Percentiles rank a stretch among this genome's conserved stretches.
phyloP scores from a whole-genome alignment of 1,284 basidiomycete genomes.

The Porphyrellus sp. region DNA sequence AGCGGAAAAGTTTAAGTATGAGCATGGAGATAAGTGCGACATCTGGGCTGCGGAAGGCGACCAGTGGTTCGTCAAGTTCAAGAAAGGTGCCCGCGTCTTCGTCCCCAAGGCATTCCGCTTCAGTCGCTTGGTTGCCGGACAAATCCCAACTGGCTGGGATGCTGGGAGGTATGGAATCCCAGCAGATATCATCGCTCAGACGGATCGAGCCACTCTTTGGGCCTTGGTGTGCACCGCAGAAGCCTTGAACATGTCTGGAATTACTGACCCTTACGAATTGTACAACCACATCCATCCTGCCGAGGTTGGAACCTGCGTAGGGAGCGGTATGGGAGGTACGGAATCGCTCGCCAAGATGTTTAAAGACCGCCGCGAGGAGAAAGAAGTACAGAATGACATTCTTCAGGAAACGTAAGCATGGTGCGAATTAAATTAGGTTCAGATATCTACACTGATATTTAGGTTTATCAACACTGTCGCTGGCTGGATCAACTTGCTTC shows the following conservation, averaged over 20 bases:
- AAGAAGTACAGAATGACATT: slow-evolving; percentile 97
- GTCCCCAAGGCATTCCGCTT: slow-evolving; percentile 96
- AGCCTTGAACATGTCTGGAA: slow-evolving; percentile 94
- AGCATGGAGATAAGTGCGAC: slow-evolving; percentile 96
- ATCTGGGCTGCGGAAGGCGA: slow-evolving; percentile 88
- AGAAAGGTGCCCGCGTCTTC: slow-evolving; percentile 93
- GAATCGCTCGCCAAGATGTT: slow-evolving; percentile 93
- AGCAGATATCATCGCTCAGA: slow-evolving; percentile 94
- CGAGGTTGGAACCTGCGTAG: slow-evolving; percentile 88
- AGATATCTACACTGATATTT: slow-evolving; percentile 16
- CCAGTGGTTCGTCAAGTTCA: slow-evolving; percentile 97
- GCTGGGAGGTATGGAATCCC: slow-evolving; percentile 96
- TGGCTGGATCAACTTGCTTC: slow-evolving; percentile 94
- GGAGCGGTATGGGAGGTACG: slow-evolving; percentile 97
- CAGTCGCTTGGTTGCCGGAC: slow-evolving; percentile 91
- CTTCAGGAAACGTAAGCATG: slow-evolving; percentile 87
- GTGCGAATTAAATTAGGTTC: slow-evolving; percentile 6
- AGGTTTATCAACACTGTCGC: slow-evolving; percentile 98
- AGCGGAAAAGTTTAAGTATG: slow-evolving; percentile 92
- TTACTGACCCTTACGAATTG: slow-evolving; percentile 95
- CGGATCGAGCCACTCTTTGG: slow-evolving; percentile 94
- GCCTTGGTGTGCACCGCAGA: slow-evolving; percentile 93
- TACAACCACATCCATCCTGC: slow-evolving; percentile 97
- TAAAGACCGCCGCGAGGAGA: slow-evolving; percentile 95
- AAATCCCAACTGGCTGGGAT: slow-evolving; percentile 96